Evolutionary conservation across 2,329 filamentous ascomycete genomes (phyloP).

Genomic region (Cylindrodendrum hubeiense): DNA sequence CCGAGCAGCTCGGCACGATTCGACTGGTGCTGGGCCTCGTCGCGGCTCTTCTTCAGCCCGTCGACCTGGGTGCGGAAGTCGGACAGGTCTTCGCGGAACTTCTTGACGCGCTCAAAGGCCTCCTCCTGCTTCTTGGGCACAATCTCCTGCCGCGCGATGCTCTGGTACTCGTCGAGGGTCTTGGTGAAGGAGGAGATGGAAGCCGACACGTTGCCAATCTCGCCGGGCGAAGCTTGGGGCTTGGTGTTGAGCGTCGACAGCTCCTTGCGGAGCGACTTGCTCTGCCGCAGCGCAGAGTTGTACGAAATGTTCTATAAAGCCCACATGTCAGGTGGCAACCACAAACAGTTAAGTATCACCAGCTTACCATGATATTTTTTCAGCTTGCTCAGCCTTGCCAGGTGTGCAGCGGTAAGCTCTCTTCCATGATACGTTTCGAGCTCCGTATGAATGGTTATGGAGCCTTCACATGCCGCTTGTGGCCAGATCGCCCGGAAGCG

Average conservation of each 20-base stretch:
- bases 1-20: conserved; percentile 88
- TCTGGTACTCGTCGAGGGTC: conserved; percentile 92
- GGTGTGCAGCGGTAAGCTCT: conserved; percentile 18
- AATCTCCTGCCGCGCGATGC: conserved; percentile 87
- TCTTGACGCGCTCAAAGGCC: conserved; percentile 85
- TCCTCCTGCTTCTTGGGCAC: conserved; percentile 94
- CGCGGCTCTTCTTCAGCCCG: conserved; percentile 79
- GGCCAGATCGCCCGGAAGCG: conserved; percentile 45
- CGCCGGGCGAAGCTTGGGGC: conserved; percentile 68
- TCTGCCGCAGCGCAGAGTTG: conserved; percentile 88
- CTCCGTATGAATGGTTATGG: background rate
- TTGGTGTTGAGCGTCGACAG: conserved; percentile 77
- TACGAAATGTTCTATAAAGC: conserved; percentile 79
- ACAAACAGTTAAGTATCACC: background rate
- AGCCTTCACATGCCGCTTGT: conserved; percentile 33
- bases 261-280: conserved; percentile 81
- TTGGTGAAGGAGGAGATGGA: conserved; percentile 85
- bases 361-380: conserved; percentile 45
- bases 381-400: conserved; percentile 28
- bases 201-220: conserved; percentile 78
- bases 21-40: conserved; percentile 75
- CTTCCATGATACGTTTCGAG: conserved; percentile 39
- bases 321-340: background rate
- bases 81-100: conserved; percentile 84
- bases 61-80: conserved; percentile 86